Conservation (phyloP, 1,284 basidiomycete species). For the Leccinum fallax region DNA sequence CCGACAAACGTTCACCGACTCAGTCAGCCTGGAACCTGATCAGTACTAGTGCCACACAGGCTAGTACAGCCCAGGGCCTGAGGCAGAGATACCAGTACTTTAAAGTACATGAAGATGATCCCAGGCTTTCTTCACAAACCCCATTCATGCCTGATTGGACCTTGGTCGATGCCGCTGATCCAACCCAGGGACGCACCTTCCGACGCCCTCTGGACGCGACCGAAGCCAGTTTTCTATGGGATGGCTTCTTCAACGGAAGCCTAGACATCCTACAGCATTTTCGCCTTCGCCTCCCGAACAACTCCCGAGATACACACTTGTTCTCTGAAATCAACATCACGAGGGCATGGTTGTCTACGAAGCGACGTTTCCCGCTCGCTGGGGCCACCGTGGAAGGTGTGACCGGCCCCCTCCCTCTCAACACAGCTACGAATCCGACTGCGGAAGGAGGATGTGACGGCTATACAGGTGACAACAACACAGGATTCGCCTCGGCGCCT, state of each 20-base stretch:
- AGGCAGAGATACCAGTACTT: not conserved
- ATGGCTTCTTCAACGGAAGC: conserved; percentile 20
- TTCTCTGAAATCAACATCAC: conserved; percentile 19
- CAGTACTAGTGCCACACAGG: not conserved
- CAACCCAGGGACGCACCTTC: conserved; percentile 16
- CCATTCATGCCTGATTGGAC: conserved; percentile 18
- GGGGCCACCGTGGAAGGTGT: conserved; percentile 16
- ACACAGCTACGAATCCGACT: not conserved
- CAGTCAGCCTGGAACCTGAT: not conserved
- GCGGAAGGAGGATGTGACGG: not conserved
- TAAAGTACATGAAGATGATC: conserved; percentile 1
- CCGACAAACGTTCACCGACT: not conserved
- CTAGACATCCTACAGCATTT: conserved; percentile 17
- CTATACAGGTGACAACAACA: not conserved
- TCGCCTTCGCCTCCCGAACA: conserved; percentile 12
- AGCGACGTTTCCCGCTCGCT: conserved; percentile 22
- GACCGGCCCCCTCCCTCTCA: not conserved
- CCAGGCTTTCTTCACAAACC: conserved; percentile 4
- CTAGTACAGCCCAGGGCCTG: not conserved
- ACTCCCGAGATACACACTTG: conserved; percentile 10
- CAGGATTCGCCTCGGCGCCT: not conserved
- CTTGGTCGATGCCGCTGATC: conserved; percentile 3
- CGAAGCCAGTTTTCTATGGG: conserved; percentile 17
- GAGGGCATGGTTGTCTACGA: conserved; percentile 23
- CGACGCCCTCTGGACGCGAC: conserved; percentile 16